These are phyloP conservation scores for Sicyos baderoa DNA, from an alignment of 306 rosid genomes.

Conservation along the genomic window DNA sequence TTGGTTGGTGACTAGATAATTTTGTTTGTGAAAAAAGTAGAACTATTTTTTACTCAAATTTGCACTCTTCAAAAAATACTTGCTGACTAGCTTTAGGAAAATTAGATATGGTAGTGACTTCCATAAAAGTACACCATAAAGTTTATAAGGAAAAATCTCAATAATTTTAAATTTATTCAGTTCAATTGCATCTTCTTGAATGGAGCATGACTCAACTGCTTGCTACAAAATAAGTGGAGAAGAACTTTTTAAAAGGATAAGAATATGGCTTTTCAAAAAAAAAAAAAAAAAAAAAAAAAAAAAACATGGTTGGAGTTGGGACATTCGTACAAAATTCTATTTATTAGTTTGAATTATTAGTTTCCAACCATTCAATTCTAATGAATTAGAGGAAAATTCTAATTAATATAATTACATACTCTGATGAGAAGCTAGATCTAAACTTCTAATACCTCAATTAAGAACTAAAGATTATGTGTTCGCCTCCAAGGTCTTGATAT, in stretches of 20 bases:
- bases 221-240: not conserved
- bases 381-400: no score
- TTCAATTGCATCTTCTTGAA: not conserved
- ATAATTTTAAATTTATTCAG: not conserved
- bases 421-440: not conserved
- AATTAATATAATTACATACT: not conserved
- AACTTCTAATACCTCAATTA: not conserved
- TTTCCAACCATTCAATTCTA: not conserved
- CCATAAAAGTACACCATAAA: not conserved
- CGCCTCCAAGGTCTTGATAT: not conserved
- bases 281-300: no score
- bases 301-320: no score
- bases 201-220: not conserved
- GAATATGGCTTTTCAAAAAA: no score
- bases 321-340: no score
- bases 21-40: not conserved
- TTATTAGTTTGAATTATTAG: no score
- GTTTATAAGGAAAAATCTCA: not conserved
- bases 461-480: not conserved
- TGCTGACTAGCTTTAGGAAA: not conserved
- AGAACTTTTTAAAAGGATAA: not conserved
- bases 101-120: not conserved
- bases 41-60: no score
- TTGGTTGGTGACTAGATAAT: not conserved
- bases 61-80: no score